phyloP scores from a whole-genome alignment of 805 yeast species.

The Wickerhamiella domercqiae region DNA sequence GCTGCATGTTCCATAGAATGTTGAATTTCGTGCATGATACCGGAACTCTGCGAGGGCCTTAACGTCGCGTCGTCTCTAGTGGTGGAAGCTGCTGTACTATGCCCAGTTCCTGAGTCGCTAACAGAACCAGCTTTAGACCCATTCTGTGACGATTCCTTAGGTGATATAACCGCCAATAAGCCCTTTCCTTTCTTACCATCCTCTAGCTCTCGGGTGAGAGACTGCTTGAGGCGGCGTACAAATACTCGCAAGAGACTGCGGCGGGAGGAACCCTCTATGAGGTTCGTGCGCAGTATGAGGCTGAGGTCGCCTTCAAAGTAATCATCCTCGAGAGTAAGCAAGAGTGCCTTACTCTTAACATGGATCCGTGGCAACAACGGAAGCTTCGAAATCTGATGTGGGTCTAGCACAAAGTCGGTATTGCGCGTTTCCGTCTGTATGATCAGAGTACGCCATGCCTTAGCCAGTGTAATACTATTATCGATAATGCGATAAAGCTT shows the following conservation, averaged over 20 bases:
- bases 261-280: slow-evolving; percentile 15
- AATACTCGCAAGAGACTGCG: slow-evolving; percentile 7
- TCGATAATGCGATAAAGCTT: slow-evolving; percentile 69
- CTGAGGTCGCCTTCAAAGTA: slow-evolving; percentile 70
- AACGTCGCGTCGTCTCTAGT: no score
- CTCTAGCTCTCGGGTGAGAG: slow-evolving; percentile 3
- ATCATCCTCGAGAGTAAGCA: slow-evolving; percentile 68
- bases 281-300: slow-evolving; percentile 49
- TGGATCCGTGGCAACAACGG: slow-evolving; percentile 32
- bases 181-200: no score
- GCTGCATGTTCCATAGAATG: no score
- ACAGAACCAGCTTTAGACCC: no score
- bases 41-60: no score
- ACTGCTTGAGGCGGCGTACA: slow-evolving; percentile 10
- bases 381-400: slow-evolving; percentile 18
- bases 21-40: no score
- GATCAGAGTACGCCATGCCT: slow-evolving; percentile 43
- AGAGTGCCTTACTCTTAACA: slow-evolving; percentile 38
- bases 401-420: slow-evolving; percentile 15
- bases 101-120: no score
- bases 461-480: slow-evolving; percentile 50
- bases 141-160: no score
- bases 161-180: no score
- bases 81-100: no score
- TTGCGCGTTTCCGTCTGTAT: slow-evolving; percentile 20